These are phyloP conservation scores for Sarcocystis neurona DNA, from an alignment of 169 alveolate species.

Conservation along the genomic window DNA sequence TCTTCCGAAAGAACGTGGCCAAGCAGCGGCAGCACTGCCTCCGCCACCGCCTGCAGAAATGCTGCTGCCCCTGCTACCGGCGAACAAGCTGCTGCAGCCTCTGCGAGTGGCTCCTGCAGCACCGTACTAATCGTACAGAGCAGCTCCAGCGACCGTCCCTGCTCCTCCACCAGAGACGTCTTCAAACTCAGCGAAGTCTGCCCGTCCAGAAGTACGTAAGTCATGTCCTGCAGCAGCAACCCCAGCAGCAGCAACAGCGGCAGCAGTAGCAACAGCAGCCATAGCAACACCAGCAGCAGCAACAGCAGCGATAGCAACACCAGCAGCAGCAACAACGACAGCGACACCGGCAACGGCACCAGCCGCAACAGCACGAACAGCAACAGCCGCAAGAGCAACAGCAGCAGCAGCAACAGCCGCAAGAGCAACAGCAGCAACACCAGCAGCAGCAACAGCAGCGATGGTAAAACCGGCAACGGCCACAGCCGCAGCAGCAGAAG, in stretches of 20 bases:
- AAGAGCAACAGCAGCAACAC: neutral
- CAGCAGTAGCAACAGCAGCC: constrained; percentile 27
- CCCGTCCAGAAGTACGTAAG: constrained; percentile 38
- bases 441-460: neutral
- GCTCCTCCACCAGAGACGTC: constrained; percentile 57
- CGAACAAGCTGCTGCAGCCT: constrained; percentile 6
- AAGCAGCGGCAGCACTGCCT: constrained; percentile 78
- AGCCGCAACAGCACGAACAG: constrained; percentile 2
- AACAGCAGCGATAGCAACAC: neutral
- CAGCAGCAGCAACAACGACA: constrained; percentile 10
- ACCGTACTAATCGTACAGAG: constrained; percentile 39
- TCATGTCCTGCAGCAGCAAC: constrained; percentile 53
- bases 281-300: neutral
- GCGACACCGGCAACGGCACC: neutral
- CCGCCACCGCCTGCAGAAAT: constrained; percentile 55
- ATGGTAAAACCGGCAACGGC: neutral
- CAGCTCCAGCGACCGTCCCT: constrained; percentile 48
- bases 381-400: neutral
- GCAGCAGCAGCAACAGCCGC: constrained; percentile 24
- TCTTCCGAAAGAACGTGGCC: constrained; percentile 77
- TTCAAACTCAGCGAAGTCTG: constrained; percentile 19
- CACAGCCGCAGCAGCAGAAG: neutral
- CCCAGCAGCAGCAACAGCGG: constrained; percentile 16
- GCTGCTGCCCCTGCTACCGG: neutral
- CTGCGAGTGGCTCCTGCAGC: constrained; percentile 39